These are phyloP conservation scores for Golubevia pallescens DNA, from an alignment of 1,284 basidiomycete genomes.

Conservation along the genomic window DNA sequence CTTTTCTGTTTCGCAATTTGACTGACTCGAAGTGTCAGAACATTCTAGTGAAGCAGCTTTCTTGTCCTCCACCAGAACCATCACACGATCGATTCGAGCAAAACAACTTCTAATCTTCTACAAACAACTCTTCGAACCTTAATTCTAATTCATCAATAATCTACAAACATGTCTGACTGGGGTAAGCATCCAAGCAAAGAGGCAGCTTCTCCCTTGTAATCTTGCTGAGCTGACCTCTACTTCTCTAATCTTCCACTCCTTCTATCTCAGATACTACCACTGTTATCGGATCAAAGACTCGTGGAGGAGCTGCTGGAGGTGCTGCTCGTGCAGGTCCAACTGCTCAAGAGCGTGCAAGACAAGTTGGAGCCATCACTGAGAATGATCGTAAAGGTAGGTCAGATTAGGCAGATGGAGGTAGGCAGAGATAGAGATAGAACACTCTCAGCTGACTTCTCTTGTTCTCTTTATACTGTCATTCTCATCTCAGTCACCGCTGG, in stretches of 20 bases:
- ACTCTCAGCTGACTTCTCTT: neutral
- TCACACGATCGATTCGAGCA: too few species aligned
- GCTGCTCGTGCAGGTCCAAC: conserved; percentile 36
- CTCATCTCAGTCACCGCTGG: conserved; percentile 37
- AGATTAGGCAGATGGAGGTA: too few species aligned
- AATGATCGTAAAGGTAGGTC: conserved; percentile 50
- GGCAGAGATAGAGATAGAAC: too few species aligned
- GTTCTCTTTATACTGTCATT: neutral
- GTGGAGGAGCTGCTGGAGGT: conserved; percentile 18
- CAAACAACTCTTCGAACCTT: too few species aligned
- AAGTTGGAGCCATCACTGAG: conserved; percentile 58
- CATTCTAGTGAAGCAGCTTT: too few species aligned
- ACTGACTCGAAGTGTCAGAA: too few species aligned
- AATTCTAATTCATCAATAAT: too few species aligned
- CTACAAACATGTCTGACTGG: conserved; percentile 27
- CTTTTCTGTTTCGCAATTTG: too few species aligned
- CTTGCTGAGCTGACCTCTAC: neutral
- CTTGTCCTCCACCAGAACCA: too few species aligned
- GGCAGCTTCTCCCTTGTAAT: too few species aligned
- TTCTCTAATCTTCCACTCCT: neutral
- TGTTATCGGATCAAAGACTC: conserved; percentile 51
- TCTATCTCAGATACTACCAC: conserved; percentile 30
- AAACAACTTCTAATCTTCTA: too few species aligned
- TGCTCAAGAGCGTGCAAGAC: conserved; percentile 54
- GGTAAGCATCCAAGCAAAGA: conserved; percentile 5